A percentile compares a stretch with the other conserved stretches of the same genome.
Evolutionary conservation across 352 stramenopile species (phyloP).

Genomic region (Phytopythium litorale): DNA sequence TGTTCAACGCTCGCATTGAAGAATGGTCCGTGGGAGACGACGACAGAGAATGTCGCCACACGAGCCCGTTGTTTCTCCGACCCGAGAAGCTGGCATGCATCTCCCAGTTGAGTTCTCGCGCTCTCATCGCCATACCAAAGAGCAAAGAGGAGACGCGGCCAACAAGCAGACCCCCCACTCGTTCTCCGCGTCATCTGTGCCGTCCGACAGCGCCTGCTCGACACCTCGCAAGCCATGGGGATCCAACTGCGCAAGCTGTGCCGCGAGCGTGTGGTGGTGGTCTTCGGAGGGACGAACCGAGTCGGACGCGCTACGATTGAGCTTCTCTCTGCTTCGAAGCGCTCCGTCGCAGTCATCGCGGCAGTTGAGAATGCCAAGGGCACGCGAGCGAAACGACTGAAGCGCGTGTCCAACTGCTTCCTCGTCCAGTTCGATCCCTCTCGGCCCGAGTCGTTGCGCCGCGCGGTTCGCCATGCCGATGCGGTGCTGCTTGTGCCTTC

Average conservation of each 20-base stretch:
- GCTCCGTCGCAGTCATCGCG: conserved; percentile 48
- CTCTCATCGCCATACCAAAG: neutral
- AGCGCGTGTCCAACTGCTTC: conserved; percentile 49
- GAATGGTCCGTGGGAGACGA: neutral
- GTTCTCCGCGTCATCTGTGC: neutral
- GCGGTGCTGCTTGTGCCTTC: conserved; percentile 62
- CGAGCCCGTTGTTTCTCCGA: neutral
- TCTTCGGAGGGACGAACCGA: conserved; percentile 71
- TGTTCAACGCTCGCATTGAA: neutral
- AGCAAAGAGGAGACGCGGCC: neutral
- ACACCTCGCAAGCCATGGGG: conserved; percentile 24
- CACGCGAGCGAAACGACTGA: conserved; percentile 41
- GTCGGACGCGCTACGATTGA: conserved; percentile 58
- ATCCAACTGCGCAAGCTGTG: conserved; percentile 60
- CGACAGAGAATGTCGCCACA: conserved; percentile 9
- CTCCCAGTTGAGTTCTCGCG: conserved; percentile 1
- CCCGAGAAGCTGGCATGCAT: neutral
- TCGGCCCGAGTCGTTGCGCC: conserved; percentile 38
- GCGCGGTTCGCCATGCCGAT: conserved; percentile 64
- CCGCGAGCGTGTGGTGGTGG: conserved; percentile 55
- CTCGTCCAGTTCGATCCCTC: conserved; percentile 56
- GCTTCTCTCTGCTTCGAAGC: conserved; percentile 29
- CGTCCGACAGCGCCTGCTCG: neutral
- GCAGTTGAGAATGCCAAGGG: conserved; percentile 58
- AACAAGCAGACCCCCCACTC: neutral